These are phyloP conservation scores for Yamadazyma buinensis DNA, from an alignment of 1,139 yeast genomes.

Conservation along the genomic window DNA sequence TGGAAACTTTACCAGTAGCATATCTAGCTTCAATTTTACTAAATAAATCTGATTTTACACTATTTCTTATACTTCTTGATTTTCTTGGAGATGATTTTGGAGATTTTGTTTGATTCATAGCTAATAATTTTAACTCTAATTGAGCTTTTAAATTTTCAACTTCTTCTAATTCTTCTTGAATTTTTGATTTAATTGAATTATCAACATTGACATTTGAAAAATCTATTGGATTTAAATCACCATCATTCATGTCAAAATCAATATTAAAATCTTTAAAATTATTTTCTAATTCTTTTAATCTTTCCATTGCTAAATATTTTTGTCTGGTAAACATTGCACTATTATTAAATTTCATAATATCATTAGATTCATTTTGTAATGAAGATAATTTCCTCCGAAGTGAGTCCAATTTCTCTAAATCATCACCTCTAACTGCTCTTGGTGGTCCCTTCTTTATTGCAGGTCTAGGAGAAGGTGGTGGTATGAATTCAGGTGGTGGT, in stretches of 20 bases:
- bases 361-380: conserved; percentile 70
- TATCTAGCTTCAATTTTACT: conserved; percentile 47
- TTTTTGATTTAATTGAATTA: conserved; percentile 31
- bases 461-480: conserved; percentile 11
- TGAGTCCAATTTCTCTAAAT: conserved; percentile 44
- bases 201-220: conserved; percentile 21
- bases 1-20: conserved; percentile 40
- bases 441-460: conserved; percentile 22
- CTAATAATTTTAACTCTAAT: conserved; percentile 32
- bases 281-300: conserved; percentile 60
- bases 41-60: conserved; percentile 19
- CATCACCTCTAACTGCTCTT: conserved; percentile 39
- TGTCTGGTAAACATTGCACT: conserved; percentile 56
- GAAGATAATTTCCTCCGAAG: conserved; percentile 56
- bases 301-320: conserved; percentile 60
- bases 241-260: conserved; percentile 37
- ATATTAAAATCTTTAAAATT: conserved; percentile 60
- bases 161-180: conserved; percentile 44
- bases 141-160: conserved; percentile 44
- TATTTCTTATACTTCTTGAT: conserved; percentile 4
- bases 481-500: conserved; percentile 14
- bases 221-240: conserved; percentile 7
- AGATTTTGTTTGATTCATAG: conserved; percentile 13
- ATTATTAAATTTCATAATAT: conserved; percentile 64
- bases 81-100: conserved; percentile 9